Base-by-base conservation (phyloP, 2,329 filamentous ascomycete species). In the Sphaerulina musiva region DNA sequence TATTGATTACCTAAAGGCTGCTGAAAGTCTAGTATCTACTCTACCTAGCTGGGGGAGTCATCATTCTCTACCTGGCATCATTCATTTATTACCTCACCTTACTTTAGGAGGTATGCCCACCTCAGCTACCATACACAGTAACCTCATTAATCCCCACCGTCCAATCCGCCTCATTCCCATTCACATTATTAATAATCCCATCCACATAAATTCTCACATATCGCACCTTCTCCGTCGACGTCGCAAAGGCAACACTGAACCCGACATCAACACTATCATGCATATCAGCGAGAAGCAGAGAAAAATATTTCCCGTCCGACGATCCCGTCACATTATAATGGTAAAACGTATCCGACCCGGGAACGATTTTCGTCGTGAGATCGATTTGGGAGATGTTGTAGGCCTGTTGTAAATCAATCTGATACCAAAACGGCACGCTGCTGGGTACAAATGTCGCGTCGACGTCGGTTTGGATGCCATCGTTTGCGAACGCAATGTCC, bases 341-440 rank as follows among this genome's bases (percentile, higher is more conserved):
- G 17, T 61, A 53, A 34, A 59, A 62, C 1, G 60, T 62, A 41
- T 62, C 60, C 2, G 56, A 59, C 6, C 60, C 60, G n/a, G 51
- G 53, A 10, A 58, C 53, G 4, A 59, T 31, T 32, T 53, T 56
- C 2, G 59, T 59, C 10, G 56, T 59, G 3, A 62, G 34, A 23
- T 62, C 60, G n/a, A 61, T 46, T 29, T 57, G 54, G 7, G 53
- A 43, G 36, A 62, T 54, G 1, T 43, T 23, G 29, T 59, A 46
- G 0, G 53, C 36, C 11, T 52, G 39, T 12, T 58, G 55, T 10
- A 62, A 45, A 42, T 62, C 59, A 48, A 62, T 57, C 40, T 61
- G 51, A 34, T 57, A 58, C 59, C 51, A 59, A 44, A 62, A 62
- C 2, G 60, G 60, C 29, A 62, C 60, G 5, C 43, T 48, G 9